A percentile compares a stretch with the other conserved stretches of the same genome.
These are phyloP conservation scores for Bothriochloa decipiens DNA, from an alignment of 176 grass and related monocot genomes.

Conservation along the genomic window DNA sequence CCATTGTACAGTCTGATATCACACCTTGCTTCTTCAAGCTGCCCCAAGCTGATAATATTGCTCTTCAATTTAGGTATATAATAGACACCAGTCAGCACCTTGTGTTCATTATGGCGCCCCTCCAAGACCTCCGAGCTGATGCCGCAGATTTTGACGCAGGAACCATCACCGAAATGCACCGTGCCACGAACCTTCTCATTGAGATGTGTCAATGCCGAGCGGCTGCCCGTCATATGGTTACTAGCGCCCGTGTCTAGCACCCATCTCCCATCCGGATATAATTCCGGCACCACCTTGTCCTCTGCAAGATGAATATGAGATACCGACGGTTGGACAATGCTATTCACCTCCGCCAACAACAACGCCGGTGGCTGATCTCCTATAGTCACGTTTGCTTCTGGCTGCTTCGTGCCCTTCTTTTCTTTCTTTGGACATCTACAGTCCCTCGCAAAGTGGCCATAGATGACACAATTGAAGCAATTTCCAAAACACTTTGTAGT, in stretches of 20 bases:
- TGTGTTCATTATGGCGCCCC: too few relatives aligned
- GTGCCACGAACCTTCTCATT: too few relatives aligned
- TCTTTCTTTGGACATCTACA: neutral
- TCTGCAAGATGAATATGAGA: neutral
- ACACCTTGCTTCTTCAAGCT: too few relatives aligned
- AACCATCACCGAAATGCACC: too few relatives aligned
- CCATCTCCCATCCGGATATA: neutral
- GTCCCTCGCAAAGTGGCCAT: neutral
- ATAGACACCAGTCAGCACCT: too few relatives aligned
- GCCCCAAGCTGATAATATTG: too few relatives aligned
- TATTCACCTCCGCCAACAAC: neutral
- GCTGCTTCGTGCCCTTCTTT: neutral
- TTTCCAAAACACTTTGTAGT: too few relatives aligned
- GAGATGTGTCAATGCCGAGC: neutral
- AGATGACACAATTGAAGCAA: neutral
- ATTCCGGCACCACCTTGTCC: neutral
- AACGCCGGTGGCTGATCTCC: neutral
- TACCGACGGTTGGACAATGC: neutral
- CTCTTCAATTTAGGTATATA: too few relatives aligned
- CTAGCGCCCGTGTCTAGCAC: neutral
- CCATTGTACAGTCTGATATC: too few relatives aligned
- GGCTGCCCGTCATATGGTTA: neutral
- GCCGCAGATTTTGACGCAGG: too few relatives aligned
- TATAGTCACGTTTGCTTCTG: neutral
- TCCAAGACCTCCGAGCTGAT: too few relatives aligned